Percentiles rank a stretch among this genome's conserved stretches.
Evolutionary conservation across 2,329 filamentous ascomycete species (phyloP).

Genomic region (Amauroascus verrucosus): DNA sequence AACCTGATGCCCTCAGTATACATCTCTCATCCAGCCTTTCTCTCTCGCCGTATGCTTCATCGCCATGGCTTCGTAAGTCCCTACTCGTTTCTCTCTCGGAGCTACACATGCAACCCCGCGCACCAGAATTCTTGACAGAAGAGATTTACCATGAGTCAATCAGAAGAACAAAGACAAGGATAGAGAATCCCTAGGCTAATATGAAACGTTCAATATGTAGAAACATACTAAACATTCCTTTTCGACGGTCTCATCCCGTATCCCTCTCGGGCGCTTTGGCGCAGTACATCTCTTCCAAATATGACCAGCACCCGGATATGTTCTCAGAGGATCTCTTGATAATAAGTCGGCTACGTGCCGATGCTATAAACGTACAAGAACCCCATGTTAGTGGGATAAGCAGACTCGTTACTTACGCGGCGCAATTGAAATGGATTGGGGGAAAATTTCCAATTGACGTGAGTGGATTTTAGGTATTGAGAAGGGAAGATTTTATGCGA

Average conservation of each 20-base stretch:
- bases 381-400: constrained; percentile 76
- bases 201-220: too few relatives aligned
- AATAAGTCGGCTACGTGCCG: constrained; percentile 70
- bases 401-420: constrained; percentile 84
- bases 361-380: constrained; percentile 82
- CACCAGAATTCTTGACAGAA: background rate
- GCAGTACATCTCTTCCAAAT: constrained; percentile 93
- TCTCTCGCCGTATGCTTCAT: background rate
- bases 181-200: too few relatives aligned
- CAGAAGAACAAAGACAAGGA: background rate
- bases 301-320: constrained; percentile 97
- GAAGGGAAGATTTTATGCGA: background rate
- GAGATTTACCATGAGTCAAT: background rate
- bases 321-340: constrained; percentile 79
- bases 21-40: background rate
- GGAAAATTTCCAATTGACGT: constrained; percentile 96
- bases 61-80: constrained; percentile 15
- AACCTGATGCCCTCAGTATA: background rate
- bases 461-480: constrained; percentile 22
- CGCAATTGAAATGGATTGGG: constrained; percentile 82
- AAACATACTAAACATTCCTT: constrained; percentile 63
- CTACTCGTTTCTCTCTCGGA: background rate
- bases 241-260: constrained; percentile 71
- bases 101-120: background rate
- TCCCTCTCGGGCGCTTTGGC: constrained; percentile 74